A percentile compares a stretch with the other conserved stretches of the same genome.
Evolutionary conservation across 2,329 filamentous ascomycete species (phyloP).

Genomic region (Xylariaceae sp.): DNA sequence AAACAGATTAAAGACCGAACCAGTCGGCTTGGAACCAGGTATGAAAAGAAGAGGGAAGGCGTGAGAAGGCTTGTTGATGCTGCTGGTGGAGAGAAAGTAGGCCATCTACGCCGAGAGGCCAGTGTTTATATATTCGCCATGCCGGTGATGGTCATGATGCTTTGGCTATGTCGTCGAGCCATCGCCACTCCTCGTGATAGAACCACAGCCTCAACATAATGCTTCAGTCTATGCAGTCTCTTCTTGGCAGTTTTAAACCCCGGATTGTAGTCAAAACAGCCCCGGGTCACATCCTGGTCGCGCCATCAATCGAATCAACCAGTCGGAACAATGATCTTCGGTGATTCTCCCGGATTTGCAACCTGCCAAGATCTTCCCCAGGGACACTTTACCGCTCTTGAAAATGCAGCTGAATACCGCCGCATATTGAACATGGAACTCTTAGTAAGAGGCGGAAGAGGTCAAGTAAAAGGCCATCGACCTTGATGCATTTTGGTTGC

Average conservation of each 20-base stretch:
- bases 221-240: background rate
- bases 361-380: constrained; percentile 2
- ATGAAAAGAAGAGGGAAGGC: background rate
- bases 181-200: background rate
- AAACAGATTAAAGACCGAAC: constrained; percentile 2
- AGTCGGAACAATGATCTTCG: constrained; percentile 1
- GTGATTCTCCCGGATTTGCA: constrained; percentile 9
- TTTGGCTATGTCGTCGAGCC: background rate
- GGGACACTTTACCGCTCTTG: background rate
- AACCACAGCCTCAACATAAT: background rate
- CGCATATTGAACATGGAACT: too few relatives aligned
- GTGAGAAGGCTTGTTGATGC: background rate
- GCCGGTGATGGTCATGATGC: background rate
- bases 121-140: constrained; percentile 6
- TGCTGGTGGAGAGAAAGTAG: background rate
- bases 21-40: constrained; percentile 2
- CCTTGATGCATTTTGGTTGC: too few relatives aligned
- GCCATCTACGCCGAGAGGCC: background rate
- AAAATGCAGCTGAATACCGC: too few relatives aligned
- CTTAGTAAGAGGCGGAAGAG: too few relatives aligned
- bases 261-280: background rate
- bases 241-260: background rate
- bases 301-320: background rate
- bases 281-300: background rate
- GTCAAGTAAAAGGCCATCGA: too few relatives aligned